Evolutionary conservation across 305 asterid genomes (phyloP).

Genomic region (Fraxinus latifolia): DNA sequence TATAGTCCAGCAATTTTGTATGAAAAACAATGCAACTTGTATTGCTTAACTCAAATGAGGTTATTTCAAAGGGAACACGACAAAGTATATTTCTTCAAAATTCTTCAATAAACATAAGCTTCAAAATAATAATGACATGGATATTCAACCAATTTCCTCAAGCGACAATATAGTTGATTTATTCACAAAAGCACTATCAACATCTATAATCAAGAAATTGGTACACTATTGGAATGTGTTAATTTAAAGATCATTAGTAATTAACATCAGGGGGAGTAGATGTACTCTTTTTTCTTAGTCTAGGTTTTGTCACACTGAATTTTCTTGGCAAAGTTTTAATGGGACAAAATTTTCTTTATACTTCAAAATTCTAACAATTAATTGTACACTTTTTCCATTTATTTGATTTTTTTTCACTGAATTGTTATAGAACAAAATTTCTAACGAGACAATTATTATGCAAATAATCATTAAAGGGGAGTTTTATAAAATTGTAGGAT

Average conservation of each 20-base stretch:
- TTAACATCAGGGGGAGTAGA: not conserved
- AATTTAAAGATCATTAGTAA: too few species aligned
- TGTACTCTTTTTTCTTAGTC: not conserved
- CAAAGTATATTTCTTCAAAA: not conserved
- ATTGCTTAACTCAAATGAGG: not conserved
- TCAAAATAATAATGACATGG: not conserved
- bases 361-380: not conserved
- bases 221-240: too few species aligned
- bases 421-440: too few species aligned
- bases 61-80: not conserved
- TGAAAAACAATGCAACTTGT: not conserved
- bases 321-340: not conserved
- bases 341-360: not conserved
- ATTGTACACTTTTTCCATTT: not conserved
- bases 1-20: not conserved
- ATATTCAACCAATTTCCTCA: not conserved
- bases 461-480: not conserved
- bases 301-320: not conserved
- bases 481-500: not conserved
- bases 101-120: not conserved
- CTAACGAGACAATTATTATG: not conserved
- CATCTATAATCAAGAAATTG: not conserved
- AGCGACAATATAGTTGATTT: not conserved
- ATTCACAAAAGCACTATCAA: too few species aligned
- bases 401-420: not conserved